phyloP scores from a whole-genome alignment of 2,329 filamentous ascomycete genomes.

The Diaporthe vexans region DNA sequence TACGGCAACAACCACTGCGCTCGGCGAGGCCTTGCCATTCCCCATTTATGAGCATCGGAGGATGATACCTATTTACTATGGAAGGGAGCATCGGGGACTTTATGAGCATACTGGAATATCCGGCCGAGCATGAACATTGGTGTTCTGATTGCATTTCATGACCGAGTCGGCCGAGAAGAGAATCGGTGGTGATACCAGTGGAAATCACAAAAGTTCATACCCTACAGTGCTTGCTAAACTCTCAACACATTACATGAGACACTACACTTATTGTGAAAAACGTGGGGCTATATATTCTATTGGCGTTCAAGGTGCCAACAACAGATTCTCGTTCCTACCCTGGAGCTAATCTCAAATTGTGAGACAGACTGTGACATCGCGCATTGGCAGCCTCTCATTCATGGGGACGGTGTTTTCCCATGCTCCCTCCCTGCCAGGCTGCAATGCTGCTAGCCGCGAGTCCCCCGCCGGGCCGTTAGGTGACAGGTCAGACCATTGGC shows the following conservation, averaged over 20 bases:
- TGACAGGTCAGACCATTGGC: constrained; percentile 13
- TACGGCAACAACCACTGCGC: not conserved
- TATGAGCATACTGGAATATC: not conserved
- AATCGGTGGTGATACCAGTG: not conserved
- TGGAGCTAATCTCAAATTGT: not conserved
- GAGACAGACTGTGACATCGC: constrained; percentile 32
- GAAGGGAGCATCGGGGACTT: not conserved
- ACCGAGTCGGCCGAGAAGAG: not conserved
- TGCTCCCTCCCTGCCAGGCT: no score
- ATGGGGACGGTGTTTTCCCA: not conserved
- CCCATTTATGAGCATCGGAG: not conserved
- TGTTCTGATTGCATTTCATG: constrained; percentile 25
- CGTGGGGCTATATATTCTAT: not conserved
- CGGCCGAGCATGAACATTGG: constrained; percentile 1
- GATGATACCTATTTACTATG: not conserved
- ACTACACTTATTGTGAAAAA: no score
- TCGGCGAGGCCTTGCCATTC: not conserved
- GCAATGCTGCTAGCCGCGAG: not conserved
- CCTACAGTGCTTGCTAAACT: not conserved
- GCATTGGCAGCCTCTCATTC: not conserved
- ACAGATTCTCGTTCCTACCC: not conserved
- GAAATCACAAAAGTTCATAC: not conserved
- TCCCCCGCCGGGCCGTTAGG: not conserved
- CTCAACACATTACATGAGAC: not conserved
- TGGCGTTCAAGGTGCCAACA: not conserved